Base-by-base conservation (phyloP, 2,329 filamentous ascomycete genomes). In the Xylariaceae sp. region DNA sequence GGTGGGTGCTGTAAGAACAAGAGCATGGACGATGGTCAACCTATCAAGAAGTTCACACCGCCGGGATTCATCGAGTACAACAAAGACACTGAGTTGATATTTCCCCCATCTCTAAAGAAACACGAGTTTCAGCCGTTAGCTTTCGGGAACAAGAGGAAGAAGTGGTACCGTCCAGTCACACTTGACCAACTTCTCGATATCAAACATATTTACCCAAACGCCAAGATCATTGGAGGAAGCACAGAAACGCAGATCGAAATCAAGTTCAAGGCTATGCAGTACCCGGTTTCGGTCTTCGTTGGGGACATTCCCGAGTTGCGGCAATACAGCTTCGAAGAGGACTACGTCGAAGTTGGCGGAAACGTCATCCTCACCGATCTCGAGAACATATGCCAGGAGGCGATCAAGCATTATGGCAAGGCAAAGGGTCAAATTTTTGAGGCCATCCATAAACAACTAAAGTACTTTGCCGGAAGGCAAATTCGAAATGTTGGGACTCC, bases 241-340 rank as follows among this genome's bases (percentile, higher is more conserved):
- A 95, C 91, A 2, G 93, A 98, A 67, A 97, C 92, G 0, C 93
- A 97, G 67, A 97, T 98, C 49, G 93, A 98, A 68, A 87, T 94
- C 70, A 96, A 95, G 68, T 97, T 98, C 78, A 97, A 97, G 71
- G 89, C 85, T 1, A 80, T 95, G 74, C 80, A 90, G 57, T 97
- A 97, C 63, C 85, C 85, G 4, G 82, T 88, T 1, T 96, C 91
- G 0, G 87, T 98, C 0, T 97, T 86, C 55, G 87, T 97, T 8
- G 91, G 92, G 10, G 93, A 98, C 59, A 95, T 98, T 47, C 74
- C 88, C 1, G 93, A 97, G 67, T 71, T 98, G 47, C 78, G 89
- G 11, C 85, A 91, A 55, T 97, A 88, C 62, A 75, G 73, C 4
- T 85, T 96, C 63, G 76, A 86, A 34, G 83, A 92, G 4, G 83